Base-by-base conservation (phyloP, 2,329 filamentous ascomycete species). In the Dactylellina sp. region DNA sequence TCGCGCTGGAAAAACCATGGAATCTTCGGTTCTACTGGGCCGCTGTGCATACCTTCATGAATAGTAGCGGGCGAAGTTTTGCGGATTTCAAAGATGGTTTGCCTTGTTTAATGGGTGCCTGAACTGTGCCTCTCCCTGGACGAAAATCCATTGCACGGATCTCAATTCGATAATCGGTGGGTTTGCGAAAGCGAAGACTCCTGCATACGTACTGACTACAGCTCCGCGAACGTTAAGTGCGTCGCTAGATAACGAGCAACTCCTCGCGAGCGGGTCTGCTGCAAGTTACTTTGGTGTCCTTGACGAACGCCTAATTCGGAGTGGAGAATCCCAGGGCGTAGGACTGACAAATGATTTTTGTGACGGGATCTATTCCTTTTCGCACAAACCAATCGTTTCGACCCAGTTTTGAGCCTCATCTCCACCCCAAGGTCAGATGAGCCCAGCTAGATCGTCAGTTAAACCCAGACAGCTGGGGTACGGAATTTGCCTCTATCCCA, bases 71-170 rank as follows among this genome's bases (percentile, higher is more conserved):
- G 28, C 28, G 9, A 32, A 32, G 9, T 32, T n/a, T 9, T 32
- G 28, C 28, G 28, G 28, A 32, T 60, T 53, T 37, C 52, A 53
- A 52, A 71, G 40, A 47, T 16, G 44, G 68, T 59, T 65, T 72
- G 68, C 68, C 68, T 61, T 64, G 55, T 65, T 72, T 61, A 37
- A 12, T 25, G 25, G 68, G 68, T 72, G 68, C 68, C 68, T 72
- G 68, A 46, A 25, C 7, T 5, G n/a, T 49, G 4, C 25, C 22
- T 16, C n/a, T 25, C 28, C 49, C 7, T 28, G 28, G 44, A 46
- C 57, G 40, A 22, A 35, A 63, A 63, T 40, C 59, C 22, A 22
- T 20, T 24, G 24, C 28, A 24, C 24, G 2, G 56, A 63, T 63
- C 66, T 52, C 53, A 25, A 62, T 14, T 28, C 46, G 25, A 62